Evolutionary conservation across 2,329 filamentous ascomycete species (phyloP), one percentile per base, ranked within the genome.

Genomic region (Calonectria pauciramosa): DNA sequence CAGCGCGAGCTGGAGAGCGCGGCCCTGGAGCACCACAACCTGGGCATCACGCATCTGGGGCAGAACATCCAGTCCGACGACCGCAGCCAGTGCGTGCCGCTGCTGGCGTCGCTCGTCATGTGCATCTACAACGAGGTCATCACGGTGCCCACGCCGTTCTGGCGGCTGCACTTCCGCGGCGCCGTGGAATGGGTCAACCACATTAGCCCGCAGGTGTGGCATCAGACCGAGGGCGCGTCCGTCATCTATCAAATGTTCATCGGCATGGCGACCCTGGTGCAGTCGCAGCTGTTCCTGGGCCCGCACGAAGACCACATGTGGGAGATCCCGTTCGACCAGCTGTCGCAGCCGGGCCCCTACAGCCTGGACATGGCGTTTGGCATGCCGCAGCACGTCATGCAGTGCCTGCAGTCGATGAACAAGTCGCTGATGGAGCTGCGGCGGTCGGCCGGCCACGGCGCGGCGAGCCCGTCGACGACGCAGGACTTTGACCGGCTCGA

Each of bases 171-270:
- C 69, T 78, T 80, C 16, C 77, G 79, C 0, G 79, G 79, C 0
- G 78, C 79, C 0, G 78, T 80, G 1, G 79, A 80, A 28, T 80
- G 79, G 79, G 79, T 81, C 8, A 81, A 81, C 20, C 79, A 80
- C 23, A 80, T 80, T 1, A 77, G 80, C 20, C 78, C 79, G 0
- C 79, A 81, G 6, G 73, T 81, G 3, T 80, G 79, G 79, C 72
- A 80, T 20, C 71, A 74, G 14, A 78, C 63, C 4, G 79, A 80
- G 18, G 72, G 77, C 10, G 79, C 79, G 1, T 79, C 78, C 0
- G 66, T 75, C 2, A 72, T 81, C 0, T 80, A 81, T 6, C 79
- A 80, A 51, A 80, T 80, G 79, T 80, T 80, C 20, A 71, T 73
- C 6, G 79, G 79, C 10, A 79, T 80, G 74, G 77, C 78, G 0